These are phyloP conservation scores for Aspergillus diversus DNA, from an alignment of 495 filamentous ascomycete species.

Conservation along the genomic window DNA sequence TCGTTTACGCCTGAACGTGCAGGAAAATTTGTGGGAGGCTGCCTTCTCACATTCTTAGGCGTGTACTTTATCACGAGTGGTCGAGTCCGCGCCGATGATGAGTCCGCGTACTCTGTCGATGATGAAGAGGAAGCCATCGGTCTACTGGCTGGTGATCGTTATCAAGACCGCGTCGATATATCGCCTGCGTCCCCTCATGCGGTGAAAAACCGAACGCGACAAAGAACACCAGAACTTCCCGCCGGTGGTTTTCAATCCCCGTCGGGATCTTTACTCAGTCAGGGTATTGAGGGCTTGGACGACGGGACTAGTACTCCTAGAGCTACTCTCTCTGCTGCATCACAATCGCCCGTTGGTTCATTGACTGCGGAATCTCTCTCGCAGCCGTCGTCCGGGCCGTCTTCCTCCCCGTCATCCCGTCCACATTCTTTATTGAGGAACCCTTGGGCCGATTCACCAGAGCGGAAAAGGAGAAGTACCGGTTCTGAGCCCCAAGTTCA, in stretches of 20 bases:
- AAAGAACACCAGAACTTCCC: slow-evolving; percentile 24
- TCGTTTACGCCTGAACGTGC: slow-evolving; percentile 69
- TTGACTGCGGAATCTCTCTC: slow-evolving; percentile 37
- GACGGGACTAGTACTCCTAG: slow-evolving; percentile 40
- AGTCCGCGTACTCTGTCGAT: slow-evolving; percentile 49
- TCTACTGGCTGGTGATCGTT: slow-evolving; percentile 46
- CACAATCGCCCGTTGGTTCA: slow-evolving; percentile 41
- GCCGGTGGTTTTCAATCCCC: slow-evolving; percentile 33
- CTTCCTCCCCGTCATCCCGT: slow-evolving; percentile 38
- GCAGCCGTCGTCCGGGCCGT: slow-evolving; percentile 33
- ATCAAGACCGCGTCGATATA: slow-evolving; percentile 43
- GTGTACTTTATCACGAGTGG: slow-evolving; percentile 89
- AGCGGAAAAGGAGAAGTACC: slow-evolving; percentile 20
- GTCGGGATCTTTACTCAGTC: slow-evolving; percentile 39
- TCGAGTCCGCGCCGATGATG: slow-evolving; percentile 46
- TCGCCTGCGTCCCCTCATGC: slow-evolving; percentile 33
- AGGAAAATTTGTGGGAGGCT: slow-evolving; percentile 85
- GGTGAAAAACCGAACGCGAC: slow-evolving; percentile 25
- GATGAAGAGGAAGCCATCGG: slow-evolving; percentile 56
- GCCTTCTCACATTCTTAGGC: slow-evolving; percentile 86
- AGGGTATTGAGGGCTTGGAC: slow-evolving; percentile 38
- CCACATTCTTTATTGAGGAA: slow-evolving; percentile 41
- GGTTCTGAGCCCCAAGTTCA: slow-evolving; percentile 34
- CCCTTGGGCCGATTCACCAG: slow-evolving; percentile 42
- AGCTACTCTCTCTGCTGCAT: slow-evolving; percentile 38